Evolutionary conservation across 768 basidiomycete species (phyloP).

Genomic region (Gymnopilus junonius): DNA sequence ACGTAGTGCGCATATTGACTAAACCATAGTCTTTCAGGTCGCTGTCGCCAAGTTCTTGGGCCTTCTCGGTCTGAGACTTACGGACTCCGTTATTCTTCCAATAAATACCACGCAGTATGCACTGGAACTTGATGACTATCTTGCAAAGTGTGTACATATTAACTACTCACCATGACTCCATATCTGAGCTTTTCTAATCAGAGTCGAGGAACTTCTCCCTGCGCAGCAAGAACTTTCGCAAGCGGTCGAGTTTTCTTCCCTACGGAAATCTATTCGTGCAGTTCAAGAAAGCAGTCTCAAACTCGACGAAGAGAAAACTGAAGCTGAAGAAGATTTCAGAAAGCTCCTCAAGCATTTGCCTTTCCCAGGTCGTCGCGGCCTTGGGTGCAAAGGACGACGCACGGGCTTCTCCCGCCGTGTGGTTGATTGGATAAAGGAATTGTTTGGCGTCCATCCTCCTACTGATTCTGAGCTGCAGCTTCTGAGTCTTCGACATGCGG

Average conservation of each 20-base stretch:
- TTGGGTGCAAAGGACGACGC: conserved; percentile 24
- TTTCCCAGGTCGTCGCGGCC: conserved; percentile 28
- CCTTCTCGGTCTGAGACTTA: conserved; percentile 61
- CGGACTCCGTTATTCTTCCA: conserved; percentile 68
- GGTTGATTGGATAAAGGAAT: conserved; percentile 39
- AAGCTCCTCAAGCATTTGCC: conserved; percentile 46
- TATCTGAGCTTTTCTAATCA: conserved; percentile 22
- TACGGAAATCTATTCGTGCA: conserved; percentile 49
- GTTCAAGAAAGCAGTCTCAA: conserved; percentile 55
- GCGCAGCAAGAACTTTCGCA: conserved; percentile 19
- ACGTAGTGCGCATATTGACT: not conserved
- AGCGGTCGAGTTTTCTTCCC: conserved; percentile 41
- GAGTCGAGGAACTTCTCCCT: conserved; percentile 54
- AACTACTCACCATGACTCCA: not conserved
- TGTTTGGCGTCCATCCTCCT: conserved; percentile 43
- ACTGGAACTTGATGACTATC: conserved; percentile 64
- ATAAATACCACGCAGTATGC: conserved; percentile 82
- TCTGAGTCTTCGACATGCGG: conserved; percentile 22
- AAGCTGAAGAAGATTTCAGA: conserved; percentile 56
- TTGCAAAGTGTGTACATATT: conserved; percentile 50
- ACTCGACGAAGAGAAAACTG: conserved; percentile 62
- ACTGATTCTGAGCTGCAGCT: conserved; percentile 24
- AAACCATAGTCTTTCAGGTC: conserved; percentile 40
- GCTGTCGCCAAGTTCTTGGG: conserved; percentile 73
- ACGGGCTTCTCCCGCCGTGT: conserved; percentile 25